Base-by-base conservation (phyloP, 129 eudicot genomes). In the Kitagawia praeruptora region DNA sequence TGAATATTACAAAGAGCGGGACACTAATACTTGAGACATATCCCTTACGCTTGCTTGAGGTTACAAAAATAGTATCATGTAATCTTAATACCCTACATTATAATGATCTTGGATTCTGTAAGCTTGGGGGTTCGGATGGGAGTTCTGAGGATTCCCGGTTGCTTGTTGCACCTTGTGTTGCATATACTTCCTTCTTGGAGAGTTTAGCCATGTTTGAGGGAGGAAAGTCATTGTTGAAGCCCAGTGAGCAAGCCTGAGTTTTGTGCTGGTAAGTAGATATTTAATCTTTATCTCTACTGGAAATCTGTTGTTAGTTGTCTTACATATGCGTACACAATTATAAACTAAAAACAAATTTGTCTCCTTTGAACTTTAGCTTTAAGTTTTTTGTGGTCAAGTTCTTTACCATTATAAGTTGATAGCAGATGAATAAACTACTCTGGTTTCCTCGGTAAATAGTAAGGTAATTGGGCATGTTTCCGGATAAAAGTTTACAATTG, bases 1-100 rank as follows among this genome's bases (percentile, higher is more conserved):
- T 34, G 79, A 31, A 49, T 42, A 48, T 76, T 16, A 76, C 69
- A 9, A 76, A 34, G 79, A 31, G 19, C 38, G 47, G 79, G 19
- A 49, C 54, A 51, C 16, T 76, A 34, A 28, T 76, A 47, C 2
- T 76, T 13, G 69, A 31, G 73, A 27, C 23, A 16, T 15, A 0
- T 49, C 23, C 7, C 23, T 15, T 49, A 21, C 6, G 23, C 16
- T 2, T 45, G 48, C 42, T 40, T 4, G 56, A 15, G 5, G 23
- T 49, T 15, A 49, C 73, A 6, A 2, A 25, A 5, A 51, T 25
- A 51, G n/a, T 49, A 8, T 49, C 44, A 31, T 49, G 45, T 34
- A 6, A 76, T 49, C 79, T 76, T 1, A 34, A 76, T 11, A 31
- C 4, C 44, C n/a, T 76, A 38, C 44, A 34, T 11, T 76, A 12